phyloP scores from a whole-genome alignment of 768 basidiomycete genomes.

The Ramaria sp. region DNA sequence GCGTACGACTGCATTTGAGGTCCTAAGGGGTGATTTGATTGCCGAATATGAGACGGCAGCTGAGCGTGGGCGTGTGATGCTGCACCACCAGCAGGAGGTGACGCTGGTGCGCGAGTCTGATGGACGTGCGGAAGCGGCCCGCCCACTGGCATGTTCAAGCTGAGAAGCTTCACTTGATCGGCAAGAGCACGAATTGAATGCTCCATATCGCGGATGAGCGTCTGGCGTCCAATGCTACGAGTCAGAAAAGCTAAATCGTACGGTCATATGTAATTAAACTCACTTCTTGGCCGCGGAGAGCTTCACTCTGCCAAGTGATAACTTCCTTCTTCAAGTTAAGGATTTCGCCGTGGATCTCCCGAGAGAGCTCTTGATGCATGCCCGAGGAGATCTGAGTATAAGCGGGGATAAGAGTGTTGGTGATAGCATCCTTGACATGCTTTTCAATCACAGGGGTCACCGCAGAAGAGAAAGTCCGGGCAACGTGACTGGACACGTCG shows the following conservation, averaged over 20 bases:
- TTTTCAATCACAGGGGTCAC: conserved; percentile 70
- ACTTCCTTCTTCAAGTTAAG: conserved; percentile 71
- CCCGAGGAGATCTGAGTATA: conserved; percentile 62
- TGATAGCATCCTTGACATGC: conserved; percentile 71
- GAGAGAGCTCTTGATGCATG: conserved; percentile 72
- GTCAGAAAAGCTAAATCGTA: conserved; percentile 10
- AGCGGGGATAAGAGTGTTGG: conserved; percentile 62
- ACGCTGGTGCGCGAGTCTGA: conserved; percentile 19
- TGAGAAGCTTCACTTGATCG: conserved; percentile 76
- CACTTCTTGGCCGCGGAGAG: conserved; percentile 72
- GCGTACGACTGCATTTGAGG: conserved; percentile 25
- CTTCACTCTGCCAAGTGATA: conserved; percentile 70
- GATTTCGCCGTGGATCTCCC: conserved; percentile 67
- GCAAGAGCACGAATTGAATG: conserved; percentile 61
- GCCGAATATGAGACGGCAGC: conserved; percentile 18
- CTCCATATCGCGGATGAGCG: conserved; percentile 71
- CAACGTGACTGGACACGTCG: conserved; percentile 67
- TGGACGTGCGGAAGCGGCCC: conserved; percentile 22
- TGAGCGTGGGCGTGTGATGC: conserved; percentile 14
- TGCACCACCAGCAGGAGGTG: conserved; percentile 14
- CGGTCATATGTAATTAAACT: conserved; percentile 13
- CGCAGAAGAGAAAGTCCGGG: conserved; percentile 58
- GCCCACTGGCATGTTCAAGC: conserved; percentile 35
- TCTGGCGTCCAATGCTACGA: conserved; percentile 26
- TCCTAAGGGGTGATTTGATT: conserved; percentile 23